phyloP scores from a whole-genome alignment of 1,139 yeast genomes.

The Scheffersomyces insectosa region DNA sequence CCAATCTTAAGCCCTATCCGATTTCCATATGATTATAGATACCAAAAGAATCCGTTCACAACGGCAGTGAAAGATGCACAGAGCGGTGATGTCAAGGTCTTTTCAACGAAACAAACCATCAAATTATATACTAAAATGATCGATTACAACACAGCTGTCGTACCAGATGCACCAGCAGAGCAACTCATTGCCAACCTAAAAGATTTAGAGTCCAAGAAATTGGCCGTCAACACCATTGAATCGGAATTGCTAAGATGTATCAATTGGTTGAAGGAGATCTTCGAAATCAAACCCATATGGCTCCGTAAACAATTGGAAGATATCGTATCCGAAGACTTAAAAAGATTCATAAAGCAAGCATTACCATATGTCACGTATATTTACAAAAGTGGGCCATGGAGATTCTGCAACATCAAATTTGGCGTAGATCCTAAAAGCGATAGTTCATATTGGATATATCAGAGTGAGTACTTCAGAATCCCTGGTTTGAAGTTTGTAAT shows the following conservation, averaged over 20 bases:
- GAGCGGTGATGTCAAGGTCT: constrained; percentile 55
- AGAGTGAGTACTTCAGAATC: constrained; percentile 81
- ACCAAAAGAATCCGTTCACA: constrained; percentile 48
- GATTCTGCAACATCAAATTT: constrained; percentile 78
- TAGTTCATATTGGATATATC: constrained; percentile 61
- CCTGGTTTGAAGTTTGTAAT: constrained; percentile 27
- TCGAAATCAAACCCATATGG: constrained; percentile 81
- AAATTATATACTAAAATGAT: constrained; percentile 50
- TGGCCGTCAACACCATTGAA: constrained; percentile 29
- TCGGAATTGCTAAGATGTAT: constrained; percentile 48
- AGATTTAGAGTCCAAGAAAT: constrained; percentile 21
- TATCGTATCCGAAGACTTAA: constrained; percentile 44
- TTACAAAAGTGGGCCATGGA: constrained; percentile 91
- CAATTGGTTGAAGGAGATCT: constrained; percentile 51
- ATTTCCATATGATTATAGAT: constrained; percentile 67
- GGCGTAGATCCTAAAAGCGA: constrained; percentile 77
- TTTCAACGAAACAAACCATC: constrained; percentile 36
- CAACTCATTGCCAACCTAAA: constrained; percentile 38
- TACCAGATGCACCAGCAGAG: constrained; percentile 35
- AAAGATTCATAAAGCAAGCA: constrained; percentile 65
- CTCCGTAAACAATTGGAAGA: constrained; percentile 72
- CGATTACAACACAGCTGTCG: constrained; percentile 30
- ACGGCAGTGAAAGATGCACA: constrained; percentile 62
- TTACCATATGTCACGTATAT: constrained; percentile 81
- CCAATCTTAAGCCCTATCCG: constrained; percentile 76